Base-by-base conservation (phyloP, 1,284 basidiomycete species). In the Sphagnurus paluster region DNA sequence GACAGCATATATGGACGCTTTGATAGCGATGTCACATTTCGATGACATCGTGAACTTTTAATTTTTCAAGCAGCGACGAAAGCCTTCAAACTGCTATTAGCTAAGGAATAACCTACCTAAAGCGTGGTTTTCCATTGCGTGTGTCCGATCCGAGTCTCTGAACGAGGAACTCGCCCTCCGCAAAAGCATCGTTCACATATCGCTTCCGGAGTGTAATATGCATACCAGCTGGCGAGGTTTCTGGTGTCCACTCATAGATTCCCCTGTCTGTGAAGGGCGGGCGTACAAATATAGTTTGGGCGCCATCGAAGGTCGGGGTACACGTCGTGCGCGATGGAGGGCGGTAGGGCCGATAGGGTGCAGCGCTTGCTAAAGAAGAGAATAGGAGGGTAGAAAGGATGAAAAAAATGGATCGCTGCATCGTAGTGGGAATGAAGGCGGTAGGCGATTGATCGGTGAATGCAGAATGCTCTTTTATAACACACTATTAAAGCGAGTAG, bases 61-160 rank as follows among this genome's bases (percentile, higher is more conserved):
- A n/a, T n/a, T n/a, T n/a, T n/a, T n/a, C n/a, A n/a, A n/a, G 25
- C 25, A 26, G 25, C 11, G 25, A 26, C 25, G 25, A 26, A 6
- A 21, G 19, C 34, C 17, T 11, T 13, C 19, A 13, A 35, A 20
- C 21, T 17, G 23, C 13, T n/a, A n/a, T n/a, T n/a, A n/a, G n/a
- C n/a, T n/a, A n/a, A n/a, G n/a, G 13, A 16, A 17, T 14, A 10
- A 34, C 49, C 19, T 14, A 57, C 56, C 49, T 57, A 32, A 57
- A 39, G 20, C 33, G 39, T 25, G 50, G 55, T 2, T 49, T 45
- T 8, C 36, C 41, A 29, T 49, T 41, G 8, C n/a, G 53, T 39
- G 24, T 52, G 46, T 10, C 56, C 56, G 1, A 52, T 55, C 24
- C 45, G 54, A n/a, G n/a, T n/a, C n/a, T n/a, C 39, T 55, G 49